A percentile compares a stretch with the other conserved stretches of the same genome.
phyloP scores from a whole-genome alignment of 2,329 filamentous ascomycete species.

The Colletotrichum spinosum region DNA sequence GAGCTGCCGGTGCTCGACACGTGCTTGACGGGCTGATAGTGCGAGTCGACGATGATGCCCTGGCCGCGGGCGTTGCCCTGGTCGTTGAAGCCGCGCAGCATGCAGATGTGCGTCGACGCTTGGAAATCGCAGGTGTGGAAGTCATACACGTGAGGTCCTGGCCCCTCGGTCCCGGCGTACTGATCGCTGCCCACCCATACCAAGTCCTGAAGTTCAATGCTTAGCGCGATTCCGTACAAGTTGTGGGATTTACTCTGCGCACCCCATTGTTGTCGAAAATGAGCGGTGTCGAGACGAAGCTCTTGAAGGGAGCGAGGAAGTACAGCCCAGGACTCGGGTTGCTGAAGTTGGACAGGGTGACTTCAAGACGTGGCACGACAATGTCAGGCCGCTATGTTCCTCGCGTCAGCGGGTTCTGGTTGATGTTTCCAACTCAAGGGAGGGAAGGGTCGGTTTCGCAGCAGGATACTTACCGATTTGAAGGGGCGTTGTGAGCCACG shows the following conservation, averaged over 20 bases:
- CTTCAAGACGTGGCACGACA: background rate
- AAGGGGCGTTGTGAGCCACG: too few relatives aligned
- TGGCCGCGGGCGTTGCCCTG: conserved; percentile 1
- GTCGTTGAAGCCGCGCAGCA: conserved; percentile 13
- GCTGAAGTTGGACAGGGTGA: background rate
- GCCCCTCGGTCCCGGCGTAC: conserved; percentile 6
- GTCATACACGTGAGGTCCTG: conserved; percentile 5
- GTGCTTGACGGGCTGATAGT: conserved; percentile 2
- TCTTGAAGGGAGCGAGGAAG: conserved; percentile 14
- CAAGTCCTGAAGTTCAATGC: background rate
- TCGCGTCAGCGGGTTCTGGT: too few relatives aligned
- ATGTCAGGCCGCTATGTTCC: conserved; percentile 3
- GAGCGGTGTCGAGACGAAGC: conserved; percentile 3
- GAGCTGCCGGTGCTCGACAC: background rate
- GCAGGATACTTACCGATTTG: too few relatives aligned
- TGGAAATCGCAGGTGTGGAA: conserved; percentile 5
- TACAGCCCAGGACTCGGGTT: background rate
- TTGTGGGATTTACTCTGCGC: background rate
- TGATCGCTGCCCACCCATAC: conserved; percentile 12
- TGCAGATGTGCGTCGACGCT: background rate
- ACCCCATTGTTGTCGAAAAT: conserved; percentile 4
- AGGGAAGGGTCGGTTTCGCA: too few relatives aligned
- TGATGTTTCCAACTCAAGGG: too few relatives aligned
- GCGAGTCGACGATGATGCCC: background rate
- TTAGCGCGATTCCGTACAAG: too few relatives aligned